Percentiles rank a stretch among this genome's conserved stretches.
phyloP scores from a whole-genome alignment of 192 early-diverging fungal genomes.

The Coemansia sp. region DNA sequence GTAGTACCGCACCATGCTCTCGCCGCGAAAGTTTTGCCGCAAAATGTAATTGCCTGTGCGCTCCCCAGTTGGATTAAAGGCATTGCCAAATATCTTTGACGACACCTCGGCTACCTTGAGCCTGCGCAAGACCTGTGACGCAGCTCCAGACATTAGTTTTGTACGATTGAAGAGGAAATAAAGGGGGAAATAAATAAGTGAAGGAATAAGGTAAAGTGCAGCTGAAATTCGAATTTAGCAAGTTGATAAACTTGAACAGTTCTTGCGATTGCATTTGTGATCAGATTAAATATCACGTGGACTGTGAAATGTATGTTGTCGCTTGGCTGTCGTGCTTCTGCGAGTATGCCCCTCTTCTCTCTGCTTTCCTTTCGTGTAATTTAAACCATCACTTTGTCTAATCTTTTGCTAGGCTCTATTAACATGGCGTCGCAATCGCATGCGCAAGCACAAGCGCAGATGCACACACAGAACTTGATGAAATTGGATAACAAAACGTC shows the following conservation, averaged over 20 bases:
- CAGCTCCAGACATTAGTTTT: constrained; percentile 24
- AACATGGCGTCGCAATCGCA: constrained; percentile 8
- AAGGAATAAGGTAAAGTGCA: background rate
- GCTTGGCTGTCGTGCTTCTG: background rate
- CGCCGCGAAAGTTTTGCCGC: constrained; percentile 67
- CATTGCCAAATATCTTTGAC: constrained; percentile 65
- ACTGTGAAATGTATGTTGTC: background rate
- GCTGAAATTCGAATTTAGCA: background rate
- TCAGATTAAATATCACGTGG: constrained; percentile 1
- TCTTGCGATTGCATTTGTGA: background rate
- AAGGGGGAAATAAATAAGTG: background rate
- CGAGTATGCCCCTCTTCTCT: background rate
- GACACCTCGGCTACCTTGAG: constrained; percentile 62
- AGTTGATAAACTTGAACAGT: background rate
- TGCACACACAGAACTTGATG: constrained; percentile 33
- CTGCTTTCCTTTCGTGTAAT: background rate
- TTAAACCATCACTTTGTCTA: background rate
- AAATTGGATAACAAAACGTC: constrained; percentile 43
- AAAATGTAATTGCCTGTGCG: constrained; percentile 76
- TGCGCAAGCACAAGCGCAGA: constrained; percentile 2
- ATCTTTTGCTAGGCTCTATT: background rate
- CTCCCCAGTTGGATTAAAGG: constrained; percentile 68
- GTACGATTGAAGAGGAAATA: background rate
- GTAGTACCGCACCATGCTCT: constrained; percentile 67
- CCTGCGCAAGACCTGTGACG: constrained; percentile 25